These are phyloP conservation scores for Neonectria ditissima DNA, from an alignment of 2,329 filamentous ascomycete species.

Conservation along the genomic window DNA sequence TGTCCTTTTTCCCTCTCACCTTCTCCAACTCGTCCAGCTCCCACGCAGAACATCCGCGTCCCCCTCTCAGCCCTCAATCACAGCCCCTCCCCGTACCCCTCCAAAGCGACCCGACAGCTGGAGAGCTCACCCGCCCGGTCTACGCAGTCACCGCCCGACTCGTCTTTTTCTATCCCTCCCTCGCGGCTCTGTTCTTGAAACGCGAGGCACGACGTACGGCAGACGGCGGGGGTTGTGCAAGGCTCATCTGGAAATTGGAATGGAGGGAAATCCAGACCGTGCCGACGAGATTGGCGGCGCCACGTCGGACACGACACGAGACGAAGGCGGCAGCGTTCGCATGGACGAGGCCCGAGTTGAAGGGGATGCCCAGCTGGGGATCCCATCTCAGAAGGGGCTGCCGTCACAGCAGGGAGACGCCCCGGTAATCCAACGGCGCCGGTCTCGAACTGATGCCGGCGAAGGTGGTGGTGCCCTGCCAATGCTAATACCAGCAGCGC, in stretches of 20 bases:
- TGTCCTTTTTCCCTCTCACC: neutral
- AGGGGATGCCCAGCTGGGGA: conserved; percentile 1
- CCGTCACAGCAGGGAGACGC: neutral
- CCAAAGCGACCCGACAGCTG: neutral
- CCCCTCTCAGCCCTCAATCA: neutral
- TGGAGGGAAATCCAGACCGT: conserved; percentile 44
- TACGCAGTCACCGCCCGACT: neutral
- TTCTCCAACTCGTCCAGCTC: neutral
- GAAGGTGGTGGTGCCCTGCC: conserved; percentile 14
- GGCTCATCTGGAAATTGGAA: conserved; percentile 33
- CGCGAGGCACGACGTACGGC: neutral
- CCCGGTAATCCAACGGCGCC: conserved; percentile 14
- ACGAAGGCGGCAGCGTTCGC: neutral
- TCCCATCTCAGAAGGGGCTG: conserved; percentile 3
- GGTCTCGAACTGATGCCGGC: conserved; percentile 23
- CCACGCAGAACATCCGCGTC: neutral
- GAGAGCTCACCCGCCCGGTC: neutral
- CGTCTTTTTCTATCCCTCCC: neutral
- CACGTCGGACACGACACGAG: conserved; percentile 6
- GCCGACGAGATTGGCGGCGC: conserved; percentile 6
- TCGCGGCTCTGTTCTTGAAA: neutral
- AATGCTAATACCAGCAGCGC: conserved; percentile 23
- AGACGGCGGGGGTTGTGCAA: conserved; percentile 22
- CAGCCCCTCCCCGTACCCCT: neutral
- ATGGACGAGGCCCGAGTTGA: neutral